Evolutionary conservation across 2,329 filamentous ascomycete genomes (phyloP), one percentile per base, ranked within the genome.

Genomic region (Hypoxylon sp.): DNA sequence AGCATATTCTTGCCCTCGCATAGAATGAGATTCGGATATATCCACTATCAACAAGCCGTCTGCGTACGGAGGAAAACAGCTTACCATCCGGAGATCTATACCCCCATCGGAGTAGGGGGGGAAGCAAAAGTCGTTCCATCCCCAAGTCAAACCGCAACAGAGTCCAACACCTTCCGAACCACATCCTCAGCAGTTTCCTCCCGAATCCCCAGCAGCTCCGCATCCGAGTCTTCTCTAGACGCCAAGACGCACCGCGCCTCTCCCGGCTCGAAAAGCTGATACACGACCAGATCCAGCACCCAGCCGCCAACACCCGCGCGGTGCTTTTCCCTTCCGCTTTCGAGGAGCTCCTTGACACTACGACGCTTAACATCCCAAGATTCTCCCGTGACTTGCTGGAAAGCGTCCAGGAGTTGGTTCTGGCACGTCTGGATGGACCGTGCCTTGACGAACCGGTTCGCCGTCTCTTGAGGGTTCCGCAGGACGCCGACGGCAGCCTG

Each of bases 251-350:
- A 64, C 6, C 66, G 61, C 21, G 59, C 61, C 50, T 63, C 55
- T 4, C 67, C 68, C 5, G 65, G 63, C 9, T 61, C 61, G 21
- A 59, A 68, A 7, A 70, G 61, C 46, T 69, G 67, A 21, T 58
- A 67, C 2, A 69, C 62, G 11, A 63, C 42, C 12, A 70, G 49
- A 15, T 70, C 66, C 21, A 69, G 51, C 3, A 55, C 13, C 67
- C 67, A 70, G 7, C 56, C 61, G 1, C 36, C 29, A 12, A 19
- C 11, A 3, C 66, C 65, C 5, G 35, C 40, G 3, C 48, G 35
- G 26, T 59, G 56, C 55, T 64, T 69, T 32, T 31, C 36, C 7
- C 62, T 55, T 25, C 61, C 62, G n/a, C 53, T 51, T 32, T 59
- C 57, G 11, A 61, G 55, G 2, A 57, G 3, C 6, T 62, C 51